Evolutionary conservation across 169 alveolate species (phyloP).

Genomic region (Cyclospora cayetanensis): DNA sequence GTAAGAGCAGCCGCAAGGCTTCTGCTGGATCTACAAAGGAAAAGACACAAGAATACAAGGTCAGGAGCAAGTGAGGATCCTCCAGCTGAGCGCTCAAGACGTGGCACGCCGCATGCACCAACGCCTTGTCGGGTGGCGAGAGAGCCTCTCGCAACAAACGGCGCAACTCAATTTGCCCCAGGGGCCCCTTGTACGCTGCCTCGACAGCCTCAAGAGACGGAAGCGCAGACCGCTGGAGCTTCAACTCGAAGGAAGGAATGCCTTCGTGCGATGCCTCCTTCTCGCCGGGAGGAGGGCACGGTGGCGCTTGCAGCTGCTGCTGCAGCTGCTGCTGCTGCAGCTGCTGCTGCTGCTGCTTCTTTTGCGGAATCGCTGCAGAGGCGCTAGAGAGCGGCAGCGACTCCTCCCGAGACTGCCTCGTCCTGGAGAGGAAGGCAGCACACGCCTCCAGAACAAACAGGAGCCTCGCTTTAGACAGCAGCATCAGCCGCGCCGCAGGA

Average conservation of each 20-base stretch:
- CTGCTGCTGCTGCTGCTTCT: not conserved
- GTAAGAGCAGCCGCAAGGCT: constrained; percentile 19
- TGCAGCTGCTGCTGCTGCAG: not conserved
- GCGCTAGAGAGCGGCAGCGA: not conserved
- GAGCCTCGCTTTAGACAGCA: not conserved
- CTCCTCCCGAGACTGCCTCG: not conserved
- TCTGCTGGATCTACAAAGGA: not conserved
- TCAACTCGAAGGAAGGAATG: no score
- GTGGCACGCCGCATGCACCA: not conserved
- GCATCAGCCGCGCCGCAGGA: no score
- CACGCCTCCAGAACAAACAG: not conserved
- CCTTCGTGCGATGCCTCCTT: no score
- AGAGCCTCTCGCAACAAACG: not conserved
- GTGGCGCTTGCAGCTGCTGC: not conserved
- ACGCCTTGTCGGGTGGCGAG: not conserved
- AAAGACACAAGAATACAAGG: not conserved
- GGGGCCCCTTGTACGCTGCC: not conserved
- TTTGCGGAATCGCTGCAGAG: not conserved
- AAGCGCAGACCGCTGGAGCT: not conserved
- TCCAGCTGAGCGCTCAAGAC: not conserved
- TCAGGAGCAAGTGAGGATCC: constrained; percentile 21
- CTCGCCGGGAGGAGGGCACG: not conserved
- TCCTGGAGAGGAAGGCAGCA: not conserved
- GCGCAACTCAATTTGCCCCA: not conserved
- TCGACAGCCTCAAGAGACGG: not conserved